These are phyloP conservation scores for Hypoxylon sp. DNA, from an alignment of 2,329 filamentous ascomycete species.

Conservation along the genomic window DNA sequence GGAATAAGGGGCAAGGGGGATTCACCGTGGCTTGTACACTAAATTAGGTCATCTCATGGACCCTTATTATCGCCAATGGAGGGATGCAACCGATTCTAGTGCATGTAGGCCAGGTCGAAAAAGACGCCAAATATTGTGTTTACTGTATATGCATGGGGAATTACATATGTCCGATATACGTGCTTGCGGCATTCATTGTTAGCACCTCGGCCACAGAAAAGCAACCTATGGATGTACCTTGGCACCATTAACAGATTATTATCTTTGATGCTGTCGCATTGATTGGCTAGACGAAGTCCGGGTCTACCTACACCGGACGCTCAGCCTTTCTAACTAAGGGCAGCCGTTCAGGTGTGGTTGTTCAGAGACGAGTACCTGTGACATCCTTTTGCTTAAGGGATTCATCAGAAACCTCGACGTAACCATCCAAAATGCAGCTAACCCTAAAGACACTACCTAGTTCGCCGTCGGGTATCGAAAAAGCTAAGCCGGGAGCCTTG, in stretches of 20 bases:
- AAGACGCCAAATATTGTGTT: background rate
- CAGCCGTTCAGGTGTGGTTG: background rate
- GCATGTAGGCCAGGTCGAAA: background rate
- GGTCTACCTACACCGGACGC: background rate
- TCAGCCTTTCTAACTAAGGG: background rate
- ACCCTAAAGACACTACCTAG: background rate
- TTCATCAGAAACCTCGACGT: background rate
- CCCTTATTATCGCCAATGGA: slow-evolving; percentile 1
- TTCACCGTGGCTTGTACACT: background rate
- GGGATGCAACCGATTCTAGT: background rate
- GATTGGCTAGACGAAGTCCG: background rate
- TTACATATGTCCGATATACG: background rate
- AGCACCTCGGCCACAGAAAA: background rate
- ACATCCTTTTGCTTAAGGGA: background rate
- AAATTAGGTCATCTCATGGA: background rate
- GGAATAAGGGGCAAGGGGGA: slow-evolving; percentile 19
- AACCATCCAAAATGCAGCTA: background rate
- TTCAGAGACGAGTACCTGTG: background rate
- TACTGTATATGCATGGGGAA: background rate
- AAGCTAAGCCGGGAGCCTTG: background rate
- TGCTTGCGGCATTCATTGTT: background rate
- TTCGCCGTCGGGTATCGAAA: background rate
- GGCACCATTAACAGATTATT: background rate
- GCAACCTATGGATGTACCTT: background rate
- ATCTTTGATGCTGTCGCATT: background rate